These are phyloP conservation scores for Fusarium oxysporum DNA, from an alignment of 2,329 filamentous ascomycete genomes.

Conservation along the genomic window DNA sequence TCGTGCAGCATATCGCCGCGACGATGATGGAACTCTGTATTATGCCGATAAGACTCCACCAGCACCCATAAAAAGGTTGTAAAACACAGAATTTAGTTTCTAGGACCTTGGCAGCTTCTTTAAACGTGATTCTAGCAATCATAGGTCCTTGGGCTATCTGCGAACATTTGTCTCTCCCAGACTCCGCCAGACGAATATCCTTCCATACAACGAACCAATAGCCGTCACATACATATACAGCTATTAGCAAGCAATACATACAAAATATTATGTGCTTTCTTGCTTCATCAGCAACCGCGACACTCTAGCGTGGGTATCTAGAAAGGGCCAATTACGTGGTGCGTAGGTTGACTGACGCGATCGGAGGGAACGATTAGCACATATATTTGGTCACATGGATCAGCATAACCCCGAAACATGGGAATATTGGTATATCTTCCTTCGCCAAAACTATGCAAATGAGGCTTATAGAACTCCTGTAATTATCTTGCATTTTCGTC, in stretches of 20 bases:
- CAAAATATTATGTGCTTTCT: neutral
- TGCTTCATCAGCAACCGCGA: neutral
- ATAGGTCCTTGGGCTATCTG: neutral
- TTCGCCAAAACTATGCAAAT: neutral
- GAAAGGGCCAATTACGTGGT: neutral
- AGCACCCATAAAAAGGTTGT: no score
- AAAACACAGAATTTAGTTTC: neutral
- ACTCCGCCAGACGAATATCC: neutral
- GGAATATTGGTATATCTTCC: neutral
- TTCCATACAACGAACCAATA: neutral
- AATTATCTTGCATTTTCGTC: neutral
- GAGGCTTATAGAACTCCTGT: accelerated
- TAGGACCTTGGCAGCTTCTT: neutral
- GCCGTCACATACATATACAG: accelerated
- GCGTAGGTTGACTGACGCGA: slow-evolving; percentile 1
- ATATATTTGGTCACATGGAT: neutral
- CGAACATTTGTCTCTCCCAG: no score
- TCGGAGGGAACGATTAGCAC: neutral
- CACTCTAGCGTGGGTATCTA: neutral
- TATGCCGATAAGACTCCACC: neutral
- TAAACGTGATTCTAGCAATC: accelerated
- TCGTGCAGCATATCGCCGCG: neutral
- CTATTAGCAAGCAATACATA: neutral
- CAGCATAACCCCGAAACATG: neutral
- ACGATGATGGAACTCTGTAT: neutral